phyloP scores from a whole-genome alignment of 2,329 filamentous ascomycete genomes.

The Colletotrichum siamense region DNA sequence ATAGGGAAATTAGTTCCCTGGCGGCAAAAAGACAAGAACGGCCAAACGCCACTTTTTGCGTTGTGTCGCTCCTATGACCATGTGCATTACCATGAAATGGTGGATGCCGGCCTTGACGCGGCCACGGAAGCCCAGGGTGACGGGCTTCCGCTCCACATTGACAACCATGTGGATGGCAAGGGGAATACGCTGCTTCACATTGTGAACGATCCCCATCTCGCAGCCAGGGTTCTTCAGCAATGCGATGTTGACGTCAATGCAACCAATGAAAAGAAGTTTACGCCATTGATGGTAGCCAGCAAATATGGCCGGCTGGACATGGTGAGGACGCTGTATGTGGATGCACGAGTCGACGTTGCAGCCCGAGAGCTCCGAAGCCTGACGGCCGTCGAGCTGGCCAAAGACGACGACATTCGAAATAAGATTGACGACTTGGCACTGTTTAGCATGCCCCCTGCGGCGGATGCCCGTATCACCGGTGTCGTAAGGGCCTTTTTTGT shows the following conservation, averaged over 20 bases:
- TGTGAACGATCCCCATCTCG: conserved; percentile 83
- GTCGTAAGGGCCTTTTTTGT: conserved; percentile 97
- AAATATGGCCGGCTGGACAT: conserved; percentile 97
- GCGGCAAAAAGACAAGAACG: conserved; percentile 92
- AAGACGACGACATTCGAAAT: conserved; percentile 97
- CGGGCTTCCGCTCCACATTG: conserved; percentile 80
- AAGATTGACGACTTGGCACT: conserved; percentile 93
- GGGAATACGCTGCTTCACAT: conserved; percentile 97
- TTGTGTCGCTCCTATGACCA: conserved; percentile 96
- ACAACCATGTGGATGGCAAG: conserved; percentile 91
- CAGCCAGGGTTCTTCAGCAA: conserved; percentile 75
- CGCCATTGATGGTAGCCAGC: conserved; percentile 95
- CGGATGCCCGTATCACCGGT: conserved; percentile 84
- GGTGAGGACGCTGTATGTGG: conserved; percentile 85
- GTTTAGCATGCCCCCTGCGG: conserved; percentile 74
- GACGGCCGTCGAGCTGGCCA: conserved; percentile 94
- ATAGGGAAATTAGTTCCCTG: conserved; percentile 85
- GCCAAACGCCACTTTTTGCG: conserved; percentile 96
- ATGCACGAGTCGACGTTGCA: conserved; percentile 84
- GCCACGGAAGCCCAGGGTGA: conserved; percentile 80
- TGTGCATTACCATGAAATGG: conserved; percentile 84
- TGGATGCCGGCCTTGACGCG: conserved; percentile 77
- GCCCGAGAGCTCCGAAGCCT: conserved; percentile 86
- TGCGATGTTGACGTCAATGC: conserved; percentile 98
- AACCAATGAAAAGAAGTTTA: conserved; percentile 93